Conservation (phyloP, 2,329 filamentous ascomycete genomes). For the Didymosphaeria variabile region DNA sequence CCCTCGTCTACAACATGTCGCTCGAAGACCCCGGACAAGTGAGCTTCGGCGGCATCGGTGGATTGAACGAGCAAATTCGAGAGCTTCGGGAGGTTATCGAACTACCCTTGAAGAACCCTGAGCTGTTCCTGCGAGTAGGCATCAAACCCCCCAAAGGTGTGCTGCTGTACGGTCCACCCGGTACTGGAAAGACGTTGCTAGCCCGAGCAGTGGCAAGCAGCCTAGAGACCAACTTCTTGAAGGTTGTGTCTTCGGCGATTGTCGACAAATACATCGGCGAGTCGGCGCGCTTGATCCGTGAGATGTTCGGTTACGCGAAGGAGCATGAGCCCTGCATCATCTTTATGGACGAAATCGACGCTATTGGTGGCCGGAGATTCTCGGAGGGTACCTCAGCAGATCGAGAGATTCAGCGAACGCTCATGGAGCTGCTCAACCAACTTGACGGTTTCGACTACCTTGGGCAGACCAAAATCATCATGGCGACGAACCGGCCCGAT, state of each 20-base stretch:
- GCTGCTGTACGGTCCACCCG: conserved; percentile 91
- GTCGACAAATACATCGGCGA: conserved; percentile 99
- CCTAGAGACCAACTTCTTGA: conserved; percentile 97
- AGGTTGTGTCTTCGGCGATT: conserved; percentile 98
- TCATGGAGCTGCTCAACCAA: conserved; percentile 99
- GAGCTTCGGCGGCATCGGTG: conserved; percentile 97
- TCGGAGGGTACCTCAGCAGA: conserved; percentile 97
- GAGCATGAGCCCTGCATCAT: conserved; percentile 99
- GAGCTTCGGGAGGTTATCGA: conserved; percentile 98
- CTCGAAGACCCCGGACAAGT: conserved; percentile 97
- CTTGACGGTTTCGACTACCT: conserved; percentile 99
- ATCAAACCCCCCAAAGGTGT: conserved; percentile 99
- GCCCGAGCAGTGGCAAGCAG: conserved; percentile 95
- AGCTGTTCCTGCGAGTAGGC: conserved; percentile 93
- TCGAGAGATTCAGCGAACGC: conserved; percentile 95
- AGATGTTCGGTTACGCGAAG: conserved; percentile 99
- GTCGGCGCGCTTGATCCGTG: conserved; percentile 93
- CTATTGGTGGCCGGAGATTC: conserved; percentile 95
- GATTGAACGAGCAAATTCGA: conserved; percentile 96
- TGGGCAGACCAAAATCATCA: conserved; percentile 99
- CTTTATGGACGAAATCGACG: conserved; percentile 99
- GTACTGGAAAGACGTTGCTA: conserved; percentile 94
- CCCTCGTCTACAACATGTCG: conserved; percentile 99
- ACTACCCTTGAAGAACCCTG: conserved; percentile 96
- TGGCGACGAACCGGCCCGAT: conserved; percentile 98